These are phyloP conservation scores for Fraxinus platypoda DNA, from an alignment of 305 asterid genomes.

Conservation along the genomic window DNA sequence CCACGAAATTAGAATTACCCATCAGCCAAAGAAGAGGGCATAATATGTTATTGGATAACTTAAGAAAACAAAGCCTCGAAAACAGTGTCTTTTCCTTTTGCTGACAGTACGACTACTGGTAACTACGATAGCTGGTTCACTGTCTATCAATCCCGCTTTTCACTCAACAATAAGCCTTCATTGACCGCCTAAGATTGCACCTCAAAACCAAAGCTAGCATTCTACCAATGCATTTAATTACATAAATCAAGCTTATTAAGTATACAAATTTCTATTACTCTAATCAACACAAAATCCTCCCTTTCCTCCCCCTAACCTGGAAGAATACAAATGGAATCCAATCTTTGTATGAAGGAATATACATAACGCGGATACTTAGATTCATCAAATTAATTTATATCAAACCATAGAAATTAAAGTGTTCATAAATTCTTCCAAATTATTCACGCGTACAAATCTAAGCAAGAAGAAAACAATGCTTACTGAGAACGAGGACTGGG, in stretches of 20 bases:
- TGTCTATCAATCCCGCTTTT: background rate
- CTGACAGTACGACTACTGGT: background rate
- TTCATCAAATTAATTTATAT: background rate
- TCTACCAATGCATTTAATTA: background rate
- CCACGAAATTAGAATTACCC: background rate
- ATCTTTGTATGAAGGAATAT: background rate
- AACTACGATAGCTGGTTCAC: background rate
- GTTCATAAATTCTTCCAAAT: background rate
- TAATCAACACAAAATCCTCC: background rate
- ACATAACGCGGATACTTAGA: background rate
- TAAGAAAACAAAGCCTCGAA: background rate
- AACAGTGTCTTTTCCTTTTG: background rate
- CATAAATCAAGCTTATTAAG: background rate
- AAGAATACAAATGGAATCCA: background rate
- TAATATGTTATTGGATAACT: background rate
- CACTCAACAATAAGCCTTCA: background rate
- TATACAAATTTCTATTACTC: background rate
- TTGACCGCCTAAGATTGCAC: background rate
- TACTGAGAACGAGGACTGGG: conserved; percentile 19
- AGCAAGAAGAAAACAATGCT: background rate
- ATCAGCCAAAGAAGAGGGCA: background rate
- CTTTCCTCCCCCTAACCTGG: background rate
- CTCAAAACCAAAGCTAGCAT: background rate
- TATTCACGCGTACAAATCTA: background rate
- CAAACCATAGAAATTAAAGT: background rate